Conservation (phyloP, 2,329 filamentous ascomycete genomes). For the Davidsoniella virescens region DNA sequence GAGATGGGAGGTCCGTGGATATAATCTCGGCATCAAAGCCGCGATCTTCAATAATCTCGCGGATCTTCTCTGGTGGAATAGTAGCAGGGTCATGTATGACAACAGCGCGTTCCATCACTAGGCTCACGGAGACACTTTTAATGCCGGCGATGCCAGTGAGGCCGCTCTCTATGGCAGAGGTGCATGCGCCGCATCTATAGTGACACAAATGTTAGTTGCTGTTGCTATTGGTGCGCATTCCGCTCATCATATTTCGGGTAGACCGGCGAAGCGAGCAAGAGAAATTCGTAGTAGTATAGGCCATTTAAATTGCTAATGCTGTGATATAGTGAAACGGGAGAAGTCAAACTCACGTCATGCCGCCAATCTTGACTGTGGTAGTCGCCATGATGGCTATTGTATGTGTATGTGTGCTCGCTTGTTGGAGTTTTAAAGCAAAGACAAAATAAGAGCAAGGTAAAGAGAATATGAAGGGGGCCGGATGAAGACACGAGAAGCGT, state of each 20-base stretch:
- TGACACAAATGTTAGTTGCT: not conserved
- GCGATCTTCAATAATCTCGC: constrained; percentile 76
- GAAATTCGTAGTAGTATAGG: not conserved
- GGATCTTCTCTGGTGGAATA: constrained; percentile 58
- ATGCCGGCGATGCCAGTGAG: constrained; percentile 72
- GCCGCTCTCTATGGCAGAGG: constrained; percentile 82
- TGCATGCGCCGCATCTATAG: constrained; percentile 65
- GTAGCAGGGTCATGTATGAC: constrained; percentile 69
- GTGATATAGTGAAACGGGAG: not conserved
- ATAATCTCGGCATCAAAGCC: constrained; percentile 85
- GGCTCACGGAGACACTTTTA: constrained; percentile 73
- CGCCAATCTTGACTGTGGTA: constrained; percentile 78
- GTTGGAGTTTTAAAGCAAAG: too few species aligned
- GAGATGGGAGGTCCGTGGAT: constrained; percentile 56
- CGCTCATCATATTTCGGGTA: too few species aligned
- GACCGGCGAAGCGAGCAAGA: too few species aligned
- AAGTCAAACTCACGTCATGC: constrained; percentile 51
- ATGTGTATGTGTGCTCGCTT: not conserved
- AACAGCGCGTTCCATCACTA: constrained; percentile 93
- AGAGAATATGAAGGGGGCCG: not conserved
- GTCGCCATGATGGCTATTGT: constrained; percentile 57
- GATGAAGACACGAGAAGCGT: too few species aligned
- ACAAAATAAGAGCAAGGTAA: too few species aligned
- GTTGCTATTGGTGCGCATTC: too few species aligned
- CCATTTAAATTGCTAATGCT: too few species aligned